These are phyloP conservation scores for Myriosclerotinia curreyana DNA, from an alignment of 2,329 filamentous ascomycete species.

Conservation along the genomic window DNA sequence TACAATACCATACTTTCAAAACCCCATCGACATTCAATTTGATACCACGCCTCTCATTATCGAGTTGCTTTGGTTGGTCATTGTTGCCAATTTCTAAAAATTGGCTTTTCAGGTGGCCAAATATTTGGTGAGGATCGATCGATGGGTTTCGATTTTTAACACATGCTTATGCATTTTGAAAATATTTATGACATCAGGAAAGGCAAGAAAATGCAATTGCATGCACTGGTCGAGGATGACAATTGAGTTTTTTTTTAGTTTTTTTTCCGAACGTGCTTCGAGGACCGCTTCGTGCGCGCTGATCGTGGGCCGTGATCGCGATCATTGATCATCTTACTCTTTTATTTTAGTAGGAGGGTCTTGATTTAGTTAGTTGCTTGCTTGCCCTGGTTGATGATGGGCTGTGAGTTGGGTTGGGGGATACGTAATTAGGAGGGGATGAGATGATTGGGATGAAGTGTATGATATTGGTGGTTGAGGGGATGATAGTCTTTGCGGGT, in stretches of 20 bases:
- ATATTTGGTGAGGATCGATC: background rate
- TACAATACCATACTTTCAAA: conserved; percentile 24
- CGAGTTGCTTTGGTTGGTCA: background rate
- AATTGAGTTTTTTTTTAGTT: conserved; percentile 13
- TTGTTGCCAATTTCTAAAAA: background rate
- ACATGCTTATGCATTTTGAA: background rate
- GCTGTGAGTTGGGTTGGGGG: background rate
- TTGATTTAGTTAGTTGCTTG: conserved; percentile 2
- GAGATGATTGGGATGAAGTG: conserved; percentile 7
- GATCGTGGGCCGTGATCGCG: background rate
- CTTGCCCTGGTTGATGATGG: conserved; percentile 2
- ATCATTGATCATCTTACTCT: conserved; percentile 3
- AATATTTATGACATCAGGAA: background rate
- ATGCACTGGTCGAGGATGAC: background rate
- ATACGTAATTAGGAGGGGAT: background rate
- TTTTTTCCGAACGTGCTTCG: conserved; percentile 6
- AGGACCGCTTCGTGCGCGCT: conserved; percentile 2
- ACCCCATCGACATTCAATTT: background rate
- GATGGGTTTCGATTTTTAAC: background rate
- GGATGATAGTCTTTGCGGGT: background rate
- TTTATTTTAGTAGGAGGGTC: conserved; percentile 5
- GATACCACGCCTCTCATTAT: background rate
- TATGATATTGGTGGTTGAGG: conserved; percentile 7
- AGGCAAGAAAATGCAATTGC: background rate
- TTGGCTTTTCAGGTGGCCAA: background rate